Evolutionary conservation across 208 protist species (phyloP).

Genomic region (Crithidia acanthocephali): DNA sequence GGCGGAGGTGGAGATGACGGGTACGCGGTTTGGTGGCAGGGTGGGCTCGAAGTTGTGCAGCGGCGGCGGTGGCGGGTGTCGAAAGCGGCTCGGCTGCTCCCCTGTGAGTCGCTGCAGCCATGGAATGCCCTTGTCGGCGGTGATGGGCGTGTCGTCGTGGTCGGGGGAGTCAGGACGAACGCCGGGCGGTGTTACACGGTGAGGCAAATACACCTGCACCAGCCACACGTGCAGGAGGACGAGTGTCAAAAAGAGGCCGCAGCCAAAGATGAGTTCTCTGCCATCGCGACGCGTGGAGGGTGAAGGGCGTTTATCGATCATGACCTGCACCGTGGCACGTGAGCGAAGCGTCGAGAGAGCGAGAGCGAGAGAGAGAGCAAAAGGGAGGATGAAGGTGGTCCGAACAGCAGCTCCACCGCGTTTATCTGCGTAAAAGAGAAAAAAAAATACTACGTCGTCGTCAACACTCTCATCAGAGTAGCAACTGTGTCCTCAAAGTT

Average conservation of each 20-base stretch:
- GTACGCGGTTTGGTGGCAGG: constrained; percentile 12
- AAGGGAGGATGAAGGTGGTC: no score
- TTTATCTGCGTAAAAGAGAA: no score
- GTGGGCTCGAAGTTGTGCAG: constrained; percentile 39
- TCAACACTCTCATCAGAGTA: no score
- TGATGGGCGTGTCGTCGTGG: constrained; percentile 6
- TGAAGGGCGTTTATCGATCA: not conserved
- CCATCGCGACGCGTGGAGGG: not conserved
- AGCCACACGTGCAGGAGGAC: constrained; percentile 4
- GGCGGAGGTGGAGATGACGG: constrained; percentile 28
- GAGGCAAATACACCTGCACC: not conserved
- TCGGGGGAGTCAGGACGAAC: not conserved
- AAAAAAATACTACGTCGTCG: no score
- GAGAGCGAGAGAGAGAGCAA: no score
- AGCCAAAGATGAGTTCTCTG: not conserved
- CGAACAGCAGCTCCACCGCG: no score
- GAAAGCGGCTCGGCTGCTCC: not conserved
- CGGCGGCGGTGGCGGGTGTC: constrained; percentile 23
- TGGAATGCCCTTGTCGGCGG: not conserved
- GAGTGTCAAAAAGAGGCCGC: not conserved
- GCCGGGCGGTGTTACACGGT: not conserved
- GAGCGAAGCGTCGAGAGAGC: no score
- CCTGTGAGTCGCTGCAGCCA: not conserved
- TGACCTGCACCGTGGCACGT: no score
- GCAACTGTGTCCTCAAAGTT: no score